Evolutionary conservation across 345 rosid genomes (phyloP).

Genomic region (Populus nigra): DNA sequence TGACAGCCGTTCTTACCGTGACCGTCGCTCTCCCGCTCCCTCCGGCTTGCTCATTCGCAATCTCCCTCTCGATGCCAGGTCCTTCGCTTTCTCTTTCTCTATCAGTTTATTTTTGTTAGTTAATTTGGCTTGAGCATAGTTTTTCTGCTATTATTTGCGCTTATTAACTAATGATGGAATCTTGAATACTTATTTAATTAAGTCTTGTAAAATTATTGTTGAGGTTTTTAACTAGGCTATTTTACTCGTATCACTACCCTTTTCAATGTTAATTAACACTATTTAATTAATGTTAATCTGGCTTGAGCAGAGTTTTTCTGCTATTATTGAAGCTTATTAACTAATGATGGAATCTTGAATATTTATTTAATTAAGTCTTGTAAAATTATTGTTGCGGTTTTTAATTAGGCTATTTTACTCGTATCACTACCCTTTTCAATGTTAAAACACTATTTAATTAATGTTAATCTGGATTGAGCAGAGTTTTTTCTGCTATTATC

Average conservation of each 20-base stretch:
- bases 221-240: neutral
- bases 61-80: slow-evolving; percentile 93
- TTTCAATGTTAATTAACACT: neutral
- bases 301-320: neutral
- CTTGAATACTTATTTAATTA: neutral
- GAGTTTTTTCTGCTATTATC: neutral
- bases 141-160: neutral
- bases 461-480: neutral
- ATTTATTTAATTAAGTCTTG: neutral
- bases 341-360: neutral
- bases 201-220: neutral
- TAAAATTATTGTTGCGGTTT: neutral
- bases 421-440: neutral
- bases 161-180: neutral
- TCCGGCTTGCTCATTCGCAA: slow-evolving; percentile 90
- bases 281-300: neutral
- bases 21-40: slow-evolving; percentile 80
- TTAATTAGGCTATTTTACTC: neutral
- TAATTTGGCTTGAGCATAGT: neutral
- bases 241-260: neutral
- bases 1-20: slow-evolving; percentile 53
- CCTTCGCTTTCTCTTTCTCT: neutral
- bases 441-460: neutral
- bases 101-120: neutral
- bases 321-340: neutral